These are phyloP conservation scores for Didymellaceae sp. DNA, from an alignment of 2,329 filamentous ascomycete species.

Conservation along the genomic window DNA sequence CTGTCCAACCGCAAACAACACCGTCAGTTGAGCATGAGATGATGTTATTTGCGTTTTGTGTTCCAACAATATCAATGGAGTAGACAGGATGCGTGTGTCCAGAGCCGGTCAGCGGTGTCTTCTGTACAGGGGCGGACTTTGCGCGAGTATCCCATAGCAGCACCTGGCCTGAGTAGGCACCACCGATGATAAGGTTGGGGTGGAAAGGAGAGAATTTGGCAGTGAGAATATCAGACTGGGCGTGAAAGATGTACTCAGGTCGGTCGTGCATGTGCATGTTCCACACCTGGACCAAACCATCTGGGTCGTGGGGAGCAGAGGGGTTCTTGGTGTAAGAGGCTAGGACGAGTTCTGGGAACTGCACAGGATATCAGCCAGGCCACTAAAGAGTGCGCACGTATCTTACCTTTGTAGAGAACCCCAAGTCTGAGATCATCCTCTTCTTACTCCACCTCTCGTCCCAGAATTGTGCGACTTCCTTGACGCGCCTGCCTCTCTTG, in stretches of 20 bases:
- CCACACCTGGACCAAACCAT: constrained; percentile 95
- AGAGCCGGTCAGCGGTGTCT: constrained; percentile 91
- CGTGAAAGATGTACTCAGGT: constrained; percentile 95
- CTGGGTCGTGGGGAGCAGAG: constrained; percentile 89
- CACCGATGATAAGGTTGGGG: constrained; percentile 92
- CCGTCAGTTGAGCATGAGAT: constrained; percentile 96
- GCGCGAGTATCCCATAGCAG: constrained; percentile 96
- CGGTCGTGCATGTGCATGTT: constrained; percentile 93
- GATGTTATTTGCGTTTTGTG: constrained; percentile 98
- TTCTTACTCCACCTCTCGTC: constrained; percentile 97
- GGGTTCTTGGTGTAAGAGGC: constrained; percentile 98
- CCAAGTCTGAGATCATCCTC: constrained; percentile 92
- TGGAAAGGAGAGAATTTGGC: constrained; percentile 99
- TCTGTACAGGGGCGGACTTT: constrained; percentile 82
- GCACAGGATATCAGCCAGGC: constrained; percentile 27
- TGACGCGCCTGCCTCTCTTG: constrained; percentile 76
- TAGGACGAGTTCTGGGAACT: constrained; percentile 88
- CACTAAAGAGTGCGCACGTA: not conserved
- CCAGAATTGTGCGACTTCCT: constrained; percentile 91
- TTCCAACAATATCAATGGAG: constrained; percentile 92
- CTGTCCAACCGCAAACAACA: constrained; percentile 94
- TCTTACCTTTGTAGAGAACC: constrained; percentile 85
- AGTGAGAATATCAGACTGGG: constrained; percentile 91
- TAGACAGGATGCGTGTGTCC: constrained; percentile 98
- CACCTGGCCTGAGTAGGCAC: constrained; percentile 95